These are phyloP conservation scores for Spongiforma sp. DNA, from an alignment of 1,284 basidiomycete genomes.

Conservation along the genomic window DNA sequence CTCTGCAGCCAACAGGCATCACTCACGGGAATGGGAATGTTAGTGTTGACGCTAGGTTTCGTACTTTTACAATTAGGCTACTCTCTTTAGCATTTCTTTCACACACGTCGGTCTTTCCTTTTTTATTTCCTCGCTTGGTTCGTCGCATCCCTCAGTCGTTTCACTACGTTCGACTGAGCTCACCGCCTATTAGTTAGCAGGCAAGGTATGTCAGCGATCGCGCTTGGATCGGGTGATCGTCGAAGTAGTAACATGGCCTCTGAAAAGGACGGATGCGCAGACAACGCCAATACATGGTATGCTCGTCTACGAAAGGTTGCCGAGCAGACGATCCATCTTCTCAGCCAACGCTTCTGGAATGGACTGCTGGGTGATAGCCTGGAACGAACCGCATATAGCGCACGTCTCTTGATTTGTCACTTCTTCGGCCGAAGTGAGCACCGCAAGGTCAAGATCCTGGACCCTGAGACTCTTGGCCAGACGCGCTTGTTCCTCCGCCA, in stretches of 20 bases:
- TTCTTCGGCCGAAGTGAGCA: slow-evolving; percentile 52
- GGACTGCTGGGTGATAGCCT: no score
- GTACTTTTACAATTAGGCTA: no score
- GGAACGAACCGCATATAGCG: slow-evolving; percentile 49
- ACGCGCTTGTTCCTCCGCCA: slow-evolving; percentile 63
- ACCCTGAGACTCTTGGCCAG: slow-evolving; percentile 70
- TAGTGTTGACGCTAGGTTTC: no score
- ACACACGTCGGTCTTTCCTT: no score
- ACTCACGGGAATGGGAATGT: background rate
- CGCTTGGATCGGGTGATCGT: no score
- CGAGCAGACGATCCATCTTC: slow-evolving; percentile 47
- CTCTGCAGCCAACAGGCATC: background rate
- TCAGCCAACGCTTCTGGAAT: slow-evolving; percentile 40
- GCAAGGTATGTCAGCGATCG: background rate
- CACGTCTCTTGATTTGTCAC: slow-evolving; percentile 50
- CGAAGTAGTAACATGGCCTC: no score
- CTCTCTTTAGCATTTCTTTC: no score
- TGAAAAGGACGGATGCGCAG: background rate
- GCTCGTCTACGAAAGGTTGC: slow-evolving; percentile 43
- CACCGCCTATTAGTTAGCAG: no score
- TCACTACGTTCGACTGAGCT: no score
- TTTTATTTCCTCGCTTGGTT: no score
- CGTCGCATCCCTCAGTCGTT: no score
- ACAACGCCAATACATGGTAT: slow-evolving; percentile 44
- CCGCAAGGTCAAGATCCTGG: slow-evolving; percentile 62